These are phyloP conservation scores for Lactarius vividus DNA, from an alignment of 768 basidiomycete genomes.

Conservation along the genomic window DNA sequence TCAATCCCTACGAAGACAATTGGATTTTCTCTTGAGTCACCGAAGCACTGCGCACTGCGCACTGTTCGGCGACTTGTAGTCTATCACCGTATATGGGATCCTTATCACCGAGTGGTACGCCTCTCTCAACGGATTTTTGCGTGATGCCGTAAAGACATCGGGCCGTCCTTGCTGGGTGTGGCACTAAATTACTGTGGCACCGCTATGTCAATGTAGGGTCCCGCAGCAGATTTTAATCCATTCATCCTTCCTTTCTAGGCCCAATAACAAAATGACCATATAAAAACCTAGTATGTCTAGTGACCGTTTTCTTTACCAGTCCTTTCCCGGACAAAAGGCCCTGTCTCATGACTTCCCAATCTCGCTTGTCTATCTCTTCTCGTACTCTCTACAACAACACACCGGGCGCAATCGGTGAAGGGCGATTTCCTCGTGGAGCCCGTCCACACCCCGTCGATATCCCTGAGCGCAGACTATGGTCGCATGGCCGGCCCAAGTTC, in stretches of 20 bases:
- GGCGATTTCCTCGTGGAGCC: neutral
- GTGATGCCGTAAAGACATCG: neutral
- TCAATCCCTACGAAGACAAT: neutral
- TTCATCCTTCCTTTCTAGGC: too few species aligned
- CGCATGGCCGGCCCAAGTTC: neutral
- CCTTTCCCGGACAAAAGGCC: too few species aligned
- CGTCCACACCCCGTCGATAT: neutral
- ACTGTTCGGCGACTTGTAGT: neutral
- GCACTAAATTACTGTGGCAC: neutral
- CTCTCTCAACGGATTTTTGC: neutral
- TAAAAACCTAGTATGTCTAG: neutral
- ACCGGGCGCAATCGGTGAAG: neutral
- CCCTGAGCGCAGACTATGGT: slow-evolving; percentile 3
- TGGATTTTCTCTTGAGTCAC: neutral
- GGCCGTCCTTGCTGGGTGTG: neutral
- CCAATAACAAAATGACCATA: neutral
- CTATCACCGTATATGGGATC: neutral
- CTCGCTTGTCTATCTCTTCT: neutral
- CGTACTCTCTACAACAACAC: neutral
- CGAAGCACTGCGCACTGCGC: neutral
- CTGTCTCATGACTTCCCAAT: neutral
- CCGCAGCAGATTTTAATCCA: neutral
- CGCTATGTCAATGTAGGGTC: neutral
- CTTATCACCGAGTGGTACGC: neutral
- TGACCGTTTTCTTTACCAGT: neutral